Evolutionary conservation across 2,329 filamentous ascomycete species (phyloP).

Genomic region (Aspergillus viridinutans): DNA sequence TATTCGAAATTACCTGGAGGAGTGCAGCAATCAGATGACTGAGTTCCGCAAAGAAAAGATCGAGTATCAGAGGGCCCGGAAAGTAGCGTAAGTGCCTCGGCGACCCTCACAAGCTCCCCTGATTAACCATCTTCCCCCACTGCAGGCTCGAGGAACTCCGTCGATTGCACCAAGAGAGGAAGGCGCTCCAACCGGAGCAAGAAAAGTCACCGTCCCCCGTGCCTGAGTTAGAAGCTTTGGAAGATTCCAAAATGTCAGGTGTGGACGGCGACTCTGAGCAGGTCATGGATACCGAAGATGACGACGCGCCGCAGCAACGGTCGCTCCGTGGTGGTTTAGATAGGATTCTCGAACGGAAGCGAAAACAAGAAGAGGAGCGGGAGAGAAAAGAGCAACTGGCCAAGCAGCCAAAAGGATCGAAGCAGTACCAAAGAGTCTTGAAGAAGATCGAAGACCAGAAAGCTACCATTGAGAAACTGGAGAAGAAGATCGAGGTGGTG

Average conservation of each 20-base stretch:
- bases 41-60: conserved; percentile 93
- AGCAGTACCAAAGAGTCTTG: conserved; percentile 80
- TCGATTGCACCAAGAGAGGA: conserved; percentile 44
- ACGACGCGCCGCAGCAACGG: conserved; percentile 54
- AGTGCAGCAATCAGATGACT: conserved; percentile 92
- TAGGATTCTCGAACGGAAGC: conserved; percentile 70
- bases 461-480: conserved; percentile 71
- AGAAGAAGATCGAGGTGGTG: conserved; percentile 77
- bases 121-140: background rate
- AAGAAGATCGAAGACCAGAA: conserved; percentile 89
- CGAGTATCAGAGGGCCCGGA: conserved; percentile 76
- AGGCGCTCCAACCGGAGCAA: conserved; percentile 44
- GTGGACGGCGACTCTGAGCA: conserved; percentile 61
- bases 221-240: conserved; percentile 38
- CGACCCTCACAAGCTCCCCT: background rate
- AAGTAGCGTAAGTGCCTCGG: conserved; percentile 49
- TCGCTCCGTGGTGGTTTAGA: conserved; percentile 61
- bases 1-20: conserved; percentile 82
- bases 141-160: conserved; percentile 43
- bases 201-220: conserved; percentile 42
- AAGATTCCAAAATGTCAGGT: conserved; percentile 37
- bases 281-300: conserved; percentile 66
- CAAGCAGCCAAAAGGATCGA: conserved; percentile 71
- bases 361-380: conserved; percentile 66
- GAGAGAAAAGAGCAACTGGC: conserved; percentile 65